These are phyloP conservation scores for Pisolithus microcarpus DNA, from an alignment of 768 basidiomycete species.

Conservation along the genomic window DNA sequence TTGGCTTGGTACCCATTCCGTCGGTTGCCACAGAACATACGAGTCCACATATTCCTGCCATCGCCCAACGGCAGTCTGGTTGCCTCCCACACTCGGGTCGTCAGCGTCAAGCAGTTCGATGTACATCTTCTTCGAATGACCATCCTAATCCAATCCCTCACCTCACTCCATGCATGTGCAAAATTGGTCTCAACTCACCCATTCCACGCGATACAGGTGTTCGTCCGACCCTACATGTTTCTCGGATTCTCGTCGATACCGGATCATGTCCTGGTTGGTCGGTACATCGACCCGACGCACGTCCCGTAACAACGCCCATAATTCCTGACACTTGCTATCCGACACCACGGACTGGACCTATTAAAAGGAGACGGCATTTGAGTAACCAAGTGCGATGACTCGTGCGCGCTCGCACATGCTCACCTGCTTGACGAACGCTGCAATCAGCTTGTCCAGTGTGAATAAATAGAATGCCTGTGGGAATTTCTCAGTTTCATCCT, in stretches of 20 bases:
- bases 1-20: constrained; percentile 56
- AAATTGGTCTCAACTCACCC: constrained; percentile 41
- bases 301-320: constrained; percentile 68
- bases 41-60: constrained; percentile 74
- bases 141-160: constrained; percentile 37
- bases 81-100: constrained; percentile 59
- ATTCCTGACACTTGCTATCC: constrained; percentile 82
- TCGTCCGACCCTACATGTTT: constrained; percentile 68
- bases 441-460: constrained; percentile 89
- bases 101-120: constrained; percentile 54
- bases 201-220: constrained; percentile 71
- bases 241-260: constrained; percentile 77
- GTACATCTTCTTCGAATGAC: constrained; percentile 46
- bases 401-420: background rate
- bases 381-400: no score
- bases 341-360: constrained; percentile 83
- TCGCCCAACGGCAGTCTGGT: constrained; percentile 42
- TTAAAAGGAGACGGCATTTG: background rate
- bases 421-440: constrained; percentile 88
- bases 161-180: background rate
- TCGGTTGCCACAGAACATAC: constrained; percentile 62
- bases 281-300: constrained; percentile 48
- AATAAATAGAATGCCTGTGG: constrained; percentile 84
- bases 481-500: constrained; percentile 18
- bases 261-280: constrained; percentile 59